These are phyloP conservation scores for Ogataea nitratoaversa DNA, from an alignment of 805 yeast species.

Conservation along the genomic window DNA sequence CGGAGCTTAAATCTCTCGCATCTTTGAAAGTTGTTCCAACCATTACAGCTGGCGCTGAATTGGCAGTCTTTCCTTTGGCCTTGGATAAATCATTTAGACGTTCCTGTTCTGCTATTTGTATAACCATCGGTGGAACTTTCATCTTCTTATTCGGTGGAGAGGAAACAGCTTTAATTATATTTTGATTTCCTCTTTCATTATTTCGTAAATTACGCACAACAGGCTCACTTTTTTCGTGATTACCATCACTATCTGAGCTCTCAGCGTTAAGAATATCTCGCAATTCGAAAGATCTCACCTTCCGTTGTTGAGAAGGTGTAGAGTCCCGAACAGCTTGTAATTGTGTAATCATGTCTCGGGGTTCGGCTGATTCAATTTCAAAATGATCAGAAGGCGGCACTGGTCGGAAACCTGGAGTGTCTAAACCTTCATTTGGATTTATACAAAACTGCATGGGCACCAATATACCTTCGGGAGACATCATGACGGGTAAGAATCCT, in stretches of 20 bases:
- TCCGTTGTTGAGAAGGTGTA: neutral
- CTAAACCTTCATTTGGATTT: neutral
- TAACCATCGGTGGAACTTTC: neutral
- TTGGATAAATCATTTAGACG: neutral
- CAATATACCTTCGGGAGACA: conserved; percentile 28
- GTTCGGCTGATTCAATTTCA: neutral
- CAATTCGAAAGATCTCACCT: neutral
- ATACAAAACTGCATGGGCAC: conserved; percentile 25
- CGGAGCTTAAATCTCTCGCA: neutral
- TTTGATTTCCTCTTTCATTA: too few relatives aligned
- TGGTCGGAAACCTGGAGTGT: neutral
- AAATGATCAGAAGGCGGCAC: neutral
- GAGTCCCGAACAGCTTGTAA: neutral
- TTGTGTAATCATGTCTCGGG: neutral
- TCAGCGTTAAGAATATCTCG: neutral
- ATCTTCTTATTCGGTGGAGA: neutral
- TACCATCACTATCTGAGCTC: too few relatives aligned
- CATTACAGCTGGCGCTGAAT: too few relatives aligned
- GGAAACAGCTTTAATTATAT: too few relatives aligned
- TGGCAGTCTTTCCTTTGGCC: neutral
- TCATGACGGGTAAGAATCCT: conserved; percentile 28
- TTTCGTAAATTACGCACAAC: too few relatives aligned
- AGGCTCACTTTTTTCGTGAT: too few relatives aligned
- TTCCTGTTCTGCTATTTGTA: neutral
- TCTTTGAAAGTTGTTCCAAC: neutral